phyloP scores from a whole-genome alignment of 1,284 basidiomycete genomes.

The Pyrrhoderma lamaoense region DNA sequence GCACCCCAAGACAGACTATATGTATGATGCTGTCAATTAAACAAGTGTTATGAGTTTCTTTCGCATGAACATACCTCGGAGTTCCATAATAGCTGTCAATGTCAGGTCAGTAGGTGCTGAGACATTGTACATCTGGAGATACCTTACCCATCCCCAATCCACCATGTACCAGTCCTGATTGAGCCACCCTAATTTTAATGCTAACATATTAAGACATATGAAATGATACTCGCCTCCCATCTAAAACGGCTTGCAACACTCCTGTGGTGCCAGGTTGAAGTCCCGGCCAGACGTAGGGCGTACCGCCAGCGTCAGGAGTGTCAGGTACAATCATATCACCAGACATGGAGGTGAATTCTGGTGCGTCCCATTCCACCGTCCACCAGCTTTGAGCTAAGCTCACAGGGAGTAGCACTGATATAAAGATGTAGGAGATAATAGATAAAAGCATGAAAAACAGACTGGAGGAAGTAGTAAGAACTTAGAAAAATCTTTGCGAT shows the following conservation, averaged over 20 bases:
- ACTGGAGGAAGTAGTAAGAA: too few relatives aligned
- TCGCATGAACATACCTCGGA: conserved; percentile 4
- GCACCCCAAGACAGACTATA: conserved; percentile 18
- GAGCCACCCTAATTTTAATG: neutral
- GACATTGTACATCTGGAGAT: neutral
- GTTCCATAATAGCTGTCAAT: conserved; percentile 18
- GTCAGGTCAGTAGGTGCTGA: neutral
- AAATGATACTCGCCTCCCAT: conserved; percentile 15
- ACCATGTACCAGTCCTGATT: conserved; percentile 12
- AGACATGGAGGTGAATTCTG: conserved; percentile 20
- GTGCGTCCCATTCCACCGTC: conserved; percentile 22
- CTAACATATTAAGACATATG: neutral
- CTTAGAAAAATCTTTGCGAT: too few relatives aligned
- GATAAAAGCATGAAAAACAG: too few relatives aligned
- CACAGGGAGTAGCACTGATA: neutral
- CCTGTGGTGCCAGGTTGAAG: conserved; percentile 19
- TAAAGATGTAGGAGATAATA: neutral
- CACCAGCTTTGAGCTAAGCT: conserved; percentile 17
- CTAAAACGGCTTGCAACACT: conserved; percentile 21
- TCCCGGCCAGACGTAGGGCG: conserved; percentile 21
- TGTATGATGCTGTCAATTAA: neutral
- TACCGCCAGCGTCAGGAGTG: conserved; percentile 16
- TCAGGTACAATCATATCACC: conserved; percentile 20
- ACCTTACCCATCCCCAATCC: conserved; percentile 20
- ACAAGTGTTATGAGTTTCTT: neutral